phyloP scores from a whole-genome alignment of 2,329 filamentous ascomycete species.

The Ophiostoma angusticollis region DNA sequence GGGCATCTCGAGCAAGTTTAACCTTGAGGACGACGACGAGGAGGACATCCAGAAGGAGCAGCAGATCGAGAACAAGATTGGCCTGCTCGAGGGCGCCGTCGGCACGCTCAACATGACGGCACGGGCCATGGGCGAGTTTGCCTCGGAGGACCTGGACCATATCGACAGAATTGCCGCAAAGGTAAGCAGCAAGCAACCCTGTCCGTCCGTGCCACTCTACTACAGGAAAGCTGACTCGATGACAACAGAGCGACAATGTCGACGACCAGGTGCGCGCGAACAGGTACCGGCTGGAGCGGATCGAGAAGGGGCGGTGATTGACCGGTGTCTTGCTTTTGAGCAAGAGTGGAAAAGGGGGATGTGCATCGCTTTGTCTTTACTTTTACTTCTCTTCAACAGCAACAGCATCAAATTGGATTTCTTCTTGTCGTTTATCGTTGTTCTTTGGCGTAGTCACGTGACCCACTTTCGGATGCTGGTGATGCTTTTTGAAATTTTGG shows the following conservation, averaged over 20 bases:
- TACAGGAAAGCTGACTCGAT: slow-evolving; percentile 1
- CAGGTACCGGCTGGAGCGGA: slow-evolving; percentile 42
- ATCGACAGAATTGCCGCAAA: slow-evolving; percentile 68
- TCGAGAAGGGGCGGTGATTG: slow-evolving; percentile 9
- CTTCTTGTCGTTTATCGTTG: neutral
- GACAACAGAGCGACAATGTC: slow-evolving; percentile 59
- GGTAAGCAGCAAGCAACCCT: too few species aligned
- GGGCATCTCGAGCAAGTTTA: slow-evolving; percentile 13
- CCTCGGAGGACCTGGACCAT: slow-evolving; percentile 57
- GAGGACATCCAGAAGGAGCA: slow-evolving; percentile 16
- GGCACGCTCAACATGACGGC: slow-evolving; percentile 51
- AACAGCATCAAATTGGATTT: slow-evolving; percentile 3
- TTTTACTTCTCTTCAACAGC: neutral
- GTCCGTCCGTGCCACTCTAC: slow-evolving; percentile 12
- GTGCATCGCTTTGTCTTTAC: neutral
- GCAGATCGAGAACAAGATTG: slow-evolving; percentile 44
- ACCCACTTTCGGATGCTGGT: too few species aligned
- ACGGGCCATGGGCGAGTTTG: slow-evolving; percentile 25
- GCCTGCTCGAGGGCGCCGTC: slow-evolving; percentile 58
- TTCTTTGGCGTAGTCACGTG: too few species aligned
- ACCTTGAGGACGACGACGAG: slow-evolving; percentile 16
- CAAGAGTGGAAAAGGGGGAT: neutral
- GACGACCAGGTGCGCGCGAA: slow-evolving; percentile 57
- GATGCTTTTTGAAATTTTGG: too few species aligned
- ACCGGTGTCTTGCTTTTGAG: neutral